Evolutionary conservation across 306 rosid genomes (phyloP), one percentile per base, ranked within the genome.

Genomic region (Notholithocarpus densiflorus): DNA sequence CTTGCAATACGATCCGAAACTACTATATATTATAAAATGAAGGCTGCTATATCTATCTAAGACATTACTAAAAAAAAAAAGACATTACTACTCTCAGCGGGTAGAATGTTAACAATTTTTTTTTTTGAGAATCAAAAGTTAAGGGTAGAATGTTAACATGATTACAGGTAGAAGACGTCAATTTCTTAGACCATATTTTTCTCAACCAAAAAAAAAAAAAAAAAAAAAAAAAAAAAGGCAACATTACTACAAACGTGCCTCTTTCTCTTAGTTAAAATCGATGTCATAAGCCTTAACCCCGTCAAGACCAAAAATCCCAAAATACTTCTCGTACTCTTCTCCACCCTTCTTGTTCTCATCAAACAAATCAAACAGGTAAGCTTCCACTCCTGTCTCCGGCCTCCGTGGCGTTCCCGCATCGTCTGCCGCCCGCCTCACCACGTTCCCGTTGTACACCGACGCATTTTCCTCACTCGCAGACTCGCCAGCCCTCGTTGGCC

Each of bases 281-380:
- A 84, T 79, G 21, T 66, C 73, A 53, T 68, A 73, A 1, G 75
- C 71, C 68, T 52, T 80, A 3, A 84, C 12, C 43, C 82, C 84
- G 20, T 73, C 77, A 72, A 32, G 72, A 32, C 74, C 71, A 60
- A 72, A 72, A 52, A 80, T 84, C 81, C 87, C 84, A 73, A 84
- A 82, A 75, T 81, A 81, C 32, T 69, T 79, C 71, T 85, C 86
- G 27, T 19, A 81, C 71, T 84, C 85, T 21, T 77, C 75, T 17
- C 85, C 85, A 24, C 13, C 6, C 59, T 84, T 84, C n/a, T 64
- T 71, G 54, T 77, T 77, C 80, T 84, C 84, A 26, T 84, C 77
- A 68, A 84, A 84, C 55, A 84, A 31, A 27, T 57, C 87, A 76
- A 84, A 80, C 79, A 84, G 37, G 87, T 80, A 84, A 32, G 74